phyloP scores from a whole-genome alignment of 2,329 filamentous ascomycete species.

The Monilinia fructigena region DNA sequence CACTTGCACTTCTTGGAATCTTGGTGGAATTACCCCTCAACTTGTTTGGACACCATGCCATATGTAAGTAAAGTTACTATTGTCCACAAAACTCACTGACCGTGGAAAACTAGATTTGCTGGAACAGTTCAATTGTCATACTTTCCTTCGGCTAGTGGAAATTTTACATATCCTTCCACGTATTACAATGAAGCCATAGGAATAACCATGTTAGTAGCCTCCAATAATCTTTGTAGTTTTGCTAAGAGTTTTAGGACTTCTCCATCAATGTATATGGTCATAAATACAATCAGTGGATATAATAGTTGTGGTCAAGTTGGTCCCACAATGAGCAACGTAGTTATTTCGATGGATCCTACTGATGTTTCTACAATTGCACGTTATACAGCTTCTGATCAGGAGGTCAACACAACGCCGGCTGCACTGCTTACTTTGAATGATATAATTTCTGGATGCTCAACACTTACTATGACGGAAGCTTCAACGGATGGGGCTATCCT shows the following conservation, averaged over 20 bases:
- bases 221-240: no score
- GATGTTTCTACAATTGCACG: slow-evolving; percentile 42
- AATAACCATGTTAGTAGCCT: slow-evolving; percentile 27
- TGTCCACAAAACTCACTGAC: background rate
- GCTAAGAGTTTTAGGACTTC: slow-evolving; percentile 38
- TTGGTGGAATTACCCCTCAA: slow-evolving; percentile 5
- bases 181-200: slow-evolving; percentile 25
- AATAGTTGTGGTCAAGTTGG: slow-evolving; percentile 40
- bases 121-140: slow-evolving; percentile 28
- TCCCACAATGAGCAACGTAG: slow-evolving; percentile 38
- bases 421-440: slow-evolving; percentile 41
- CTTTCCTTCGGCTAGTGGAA: slow-evolving; percentile 28
- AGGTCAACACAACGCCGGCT: slow-evolving; percentile 27
- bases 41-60: slow-evolving; percentile 26
- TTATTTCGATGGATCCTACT: slow-evolving; percentile 40
- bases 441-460: slow-evolving; percentile 40
- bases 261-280: slow-evolving; percentile 44
- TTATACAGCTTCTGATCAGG: slow-evolving; percentile 32
- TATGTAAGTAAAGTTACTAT: slow-evolving; percentile 18
- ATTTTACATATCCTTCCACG: slow-evolving; percentile 25
- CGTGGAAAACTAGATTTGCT: slow-evolving; percentile 24
- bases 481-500: slow-evolving; percentile 21
- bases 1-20: slow-evolving; percentile 24
- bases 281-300: slow-evolving; percentile 41
- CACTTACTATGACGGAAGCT: background rate